Percentiles rank a stretch among this genome's conserved stretches.
phyloP scores from a whole-genome alignment of 169 alveolate genomes.

The Hepatocystis sp. region DNA sequence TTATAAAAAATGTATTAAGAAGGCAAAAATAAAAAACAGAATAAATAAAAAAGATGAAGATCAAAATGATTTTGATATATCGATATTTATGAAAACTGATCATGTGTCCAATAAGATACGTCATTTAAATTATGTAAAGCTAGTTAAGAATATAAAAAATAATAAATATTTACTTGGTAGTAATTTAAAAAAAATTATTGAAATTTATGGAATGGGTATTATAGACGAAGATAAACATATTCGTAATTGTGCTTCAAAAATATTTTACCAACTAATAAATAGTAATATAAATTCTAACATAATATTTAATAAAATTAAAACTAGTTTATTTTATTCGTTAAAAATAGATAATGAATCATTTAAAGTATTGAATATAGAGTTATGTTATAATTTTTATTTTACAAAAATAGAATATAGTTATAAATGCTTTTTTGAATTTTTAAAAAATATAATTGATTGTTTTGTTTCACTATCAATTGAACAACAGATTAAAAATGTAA shows the following conservation, averaged over 20 bases:
- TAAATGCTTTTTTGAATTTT: slow-evolving; percentile 59
- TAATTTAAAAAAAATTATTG: slow-evolving; percentile 48
- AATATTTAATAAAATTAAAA: slow-evolving; percentile 40
- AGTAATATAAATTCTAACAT: slow-evolving; percentile 29
- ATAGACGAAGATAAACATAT: slow-evolving; percentile 57
- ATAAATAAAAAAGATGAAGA: slow-evolving; percentile 18
- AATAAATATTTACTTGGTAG: slow-evolving; percentile 40
- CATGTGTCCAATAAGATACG: slow-evolving; percentile 71
- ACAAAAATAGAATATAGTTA: slow-evolving; percentile 41
- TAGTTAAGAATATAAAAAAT: slow-evolving; percentile 36
- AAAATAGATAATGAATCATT: slow-evolving; percentile 16
- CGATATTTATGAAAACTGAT: slow-evolving; percentile 58
- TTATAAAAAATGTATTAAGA: slow-evolving; percentile 44
- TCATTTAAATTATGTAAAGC: slow-evolving; percentile 49
- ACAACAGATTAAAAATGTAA: slow-evolving; percentile 19
- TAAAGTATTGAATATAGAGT: slow-evolving; percentile 39
- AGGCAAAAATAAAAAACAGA: slow-evolving; percentile 32
- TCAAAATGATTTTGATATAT: slow-evolving; percentile 49
- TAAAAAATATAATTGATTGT: slow-evolving; percentile 37
- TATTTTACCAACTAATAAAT: slow-evolving; percentile 57
- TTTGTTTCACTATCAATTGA: slow-evolving; percentile 31
- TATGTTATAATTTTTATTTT: slow-evolving; percentile 44
- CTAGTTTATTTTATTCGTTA: slow-evolving; percentile 56
- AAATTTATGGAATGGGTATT: slow-evolving; percentile 56
- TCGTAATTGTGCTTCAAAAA: slow-evolving; percentile 58